Conservation (phyloP, 306 rosid species). For the Prunus davidiana region DNA sequence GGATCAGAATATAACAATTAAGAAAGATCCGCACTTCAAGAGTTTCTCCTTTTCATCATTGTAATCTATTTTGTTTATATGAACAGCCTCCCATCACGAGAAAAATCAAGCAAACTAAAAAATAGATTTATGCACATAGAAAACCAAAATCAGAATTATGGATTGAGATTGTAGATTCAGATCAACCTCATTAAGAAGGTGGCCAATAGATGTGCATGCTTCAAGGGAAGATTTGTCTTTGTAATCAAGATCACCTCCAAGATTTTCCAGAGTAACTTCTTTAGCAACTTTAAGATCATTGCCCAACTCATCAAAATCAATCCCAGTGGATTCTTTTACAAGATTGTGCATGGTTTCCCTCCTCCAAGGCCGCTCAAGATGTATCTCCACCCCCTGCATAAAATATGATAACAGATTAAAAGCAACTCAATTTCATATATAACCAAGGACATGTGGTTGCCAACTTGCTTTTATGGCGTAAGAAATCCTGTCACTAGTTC, state of each 20-base stretch:
- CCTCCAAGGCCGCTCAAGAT: slow-evolving; percentile 89
- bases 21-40: slow-evolving; percentile 12
- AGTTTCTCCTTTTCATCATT: slow-evolving; percentile 6
- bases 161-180: slow-evolving; percentile 19
- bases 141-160: neutral
- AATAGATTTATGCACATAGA: neutral
- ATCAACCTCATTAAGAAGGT: slow-evolving; percentile 81
- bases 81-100: neutral
- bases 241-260: slow-evolving; percentile 53
- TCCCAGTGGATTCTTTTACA: slow-evolving; percentile 75
- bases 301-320: slow-evolving; percentile 62
- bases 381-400: slow-evolving; percentile 77
- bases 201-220: slow-evolving; percentile 76
- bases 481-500: slow-evolving; percentile 11
- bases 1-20: slow-evolving; percentile 6
- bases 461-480: neutral
- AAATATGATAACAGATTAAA: slow-evolving; percentile 22
- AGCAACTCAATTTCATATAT: neutral
- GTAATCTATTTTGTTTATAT: neutral
- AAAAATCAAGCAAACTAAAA: neutral
- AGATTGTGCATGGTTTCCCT: slow-evolving; percentile 97
- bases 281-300: slow-evolving; percentile 68
- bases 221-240: slow-evolving; percentile 69
- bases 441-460: neutral
- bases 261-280: slow-evolving; percentile 54